phyloP scores from a whole-genome alignment of 495 filamentous ascomycete species.

The Annulohypoxylon moriforme region DNA sequence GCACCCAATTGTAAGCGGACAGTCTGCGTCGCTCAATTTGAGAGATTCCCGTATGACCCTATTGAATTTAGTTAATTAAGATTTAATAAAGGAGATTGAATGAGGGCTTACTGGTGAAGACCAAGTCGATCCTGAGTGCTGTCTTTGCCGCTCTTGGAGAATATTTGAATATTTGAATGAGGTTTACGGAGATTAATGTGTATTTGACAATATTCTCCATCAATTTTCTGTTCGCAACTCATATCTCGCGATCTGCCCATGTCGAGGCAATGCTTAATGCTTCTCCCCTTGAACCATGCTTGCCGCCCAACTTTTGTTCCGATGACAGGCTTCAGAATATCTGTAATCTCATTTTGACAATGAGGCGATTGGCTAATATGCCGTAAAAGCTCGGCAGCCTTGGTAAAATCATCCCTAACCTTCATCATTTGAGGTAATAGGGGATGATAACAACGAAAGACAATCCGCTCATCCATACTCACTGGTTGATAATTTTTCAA shows the following conservation, averaged over 20 bases:
- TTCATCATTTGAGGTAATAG: constrained; percentile 71
- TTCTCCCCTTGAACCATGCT: constrained; percentile 76
- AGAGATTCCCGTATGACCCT: constrained; percentile 67
- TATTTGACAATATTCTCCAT: constrained; percentile 90
- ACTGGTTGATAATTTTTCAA: constrained; percentile 79
- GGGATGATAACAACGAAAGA: constrained; percentile 65
- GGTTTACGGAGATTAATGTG: constrained; percentile 76
- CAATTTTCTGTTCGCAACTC: constrained; percentile 84
- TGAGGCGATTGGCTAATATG: constrained; percentile 30
- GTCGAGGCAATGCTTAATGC: constrained; percentile 78
- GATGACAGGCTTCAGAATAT: constrained; percentile 65
- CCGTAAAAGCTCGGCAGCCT: constrained; percentile 49
- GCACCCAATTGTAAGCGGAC: constrained; percentile 69
- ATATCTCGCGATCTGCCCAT: constrained; percentile 69
- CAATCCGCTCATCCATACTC: constrained; percentile 55
- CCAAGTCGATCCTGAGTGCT: constrained; percentile 75
- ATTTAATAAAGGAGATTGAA: constrained; percentile 38
- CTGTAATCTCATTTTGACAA: constrained; percentile 42
- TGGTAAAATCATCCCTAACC: constrained; percentile 67
- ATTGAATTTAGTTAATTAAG: constrained; percentile 22
- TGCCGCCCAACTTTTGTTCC: constrained; percentile 82
- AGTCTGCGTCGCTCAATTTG: constrained; percentile 64
- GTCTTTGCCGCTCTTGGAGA: constrained; percentile 92
- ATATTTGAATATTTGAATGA: constrained; percentile 73
- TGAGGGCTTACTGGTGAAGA: constrained; percentile 64